Base-by-base conservation (phyloP, 192 early-diverging fungal genomes). In the Chytriomyces sp. region DNA sequence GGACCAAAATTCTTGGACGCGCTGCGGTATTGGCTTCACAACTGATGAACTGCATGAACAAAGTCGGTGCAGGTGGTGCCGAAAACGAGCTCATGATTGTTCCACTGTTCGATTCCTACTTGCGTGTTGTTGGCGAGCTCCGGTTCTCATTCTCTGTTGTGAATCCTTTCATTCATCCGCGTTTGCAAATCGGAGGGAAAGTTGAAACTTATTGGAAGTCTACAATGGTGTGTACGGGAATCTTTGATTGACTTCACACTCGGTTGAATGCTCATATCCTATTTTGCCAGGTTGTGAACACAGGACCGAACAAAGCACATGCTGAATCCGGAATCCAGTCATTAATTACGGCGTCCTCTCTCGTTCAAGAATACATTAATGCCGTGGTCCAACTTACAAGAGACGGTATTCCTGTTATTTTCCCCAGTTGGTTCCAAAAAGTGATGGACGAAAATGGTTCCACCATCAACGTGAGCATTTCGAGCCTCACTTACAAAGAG, bases 191-290 rank as follows among this genome's bases (percentile, higher is more conserved):
- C 79, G 98, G 96, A 20, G 98, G 98, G 23, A 92, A 92, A 49
- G 93, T 98, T 23, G 96, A 97, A 78, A 99, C 98, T 0, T 99
- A 99, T 82, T 99, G 98, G 98, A 99, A 98, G 86, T 93, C 95
- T 6, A 97, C 95, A 9, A 93, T 94, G 76, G 91, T 94, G 20
- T 77, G 66, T 45, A 28, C 28, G 35, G 23, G 20, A 20, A 49
- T 18, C 16, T 13, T 59, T 23, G 28, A 47, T 28, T 26, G 43
- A 28, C 11, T 47, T 67, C 47, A 11, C 11, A 49, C 26, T 72
- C 61, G 59, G 57, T 53, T 24, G 53, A 50, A 61, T 26, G 71
- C 64, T 57, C 46, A 50, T 3, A 9, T 73, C n/a, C 28, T n/a
- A n/a, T 63, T 5, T 72, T 72, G 23, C 6, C 61, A 85, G 83